phyloP scores from a whole-genome alignment of 2,329 filamentous ascomycete species.

The Fusarium fujikuroi region DNA sequence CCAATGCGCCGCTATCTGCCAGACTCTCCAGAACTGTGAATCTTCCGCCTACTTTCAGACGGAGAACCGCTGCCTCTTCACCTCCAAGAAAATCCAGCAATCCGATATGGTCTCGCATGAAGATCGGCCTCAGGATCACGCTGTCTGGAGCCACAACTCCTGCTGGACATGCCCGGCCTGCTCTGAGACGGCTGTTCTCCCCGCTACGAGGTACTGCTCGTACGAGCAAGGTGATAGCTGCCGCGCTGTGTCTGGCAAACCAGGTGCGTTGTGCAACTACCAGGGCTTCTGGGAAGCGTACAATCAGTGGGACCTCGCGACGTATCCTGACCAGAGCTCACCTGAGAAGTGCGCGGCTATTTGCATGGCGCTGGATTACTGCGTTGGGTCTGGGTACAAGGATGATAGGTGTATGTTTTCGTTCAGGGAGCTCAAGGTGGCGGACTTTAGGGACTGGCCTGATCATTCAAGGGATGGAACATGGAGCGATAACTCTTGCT shows the following conservation, averaged over 20 bases:
- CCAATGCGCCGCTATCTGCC: constrained; percentile 19
- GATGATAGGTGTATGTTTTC: constrained; percentile 10
- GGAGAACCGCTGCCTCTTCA: constrained; percentile 21
- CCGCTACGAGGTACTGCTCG: neutral
- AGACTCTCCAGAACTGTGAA: neutral
- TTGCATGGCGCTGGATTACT: neutral
- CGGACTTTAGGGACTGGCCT: neutral
- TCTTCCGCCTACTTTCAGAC: constrained; percentile 3
- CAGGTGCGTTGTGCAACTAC: neutral
- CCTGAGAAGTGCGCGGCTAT: constrained; percentile 6
- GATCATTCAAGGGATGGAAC: constrained; percentile 2
- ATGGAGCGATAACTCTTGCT: constrained; percentile 7
- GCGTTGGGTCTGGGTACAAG: constrained; percentile 7
- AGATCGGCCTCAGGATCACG: neutral
- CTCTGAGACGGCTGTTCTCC: neutral
- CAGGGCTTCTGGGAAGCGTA: constrained; percentile 10
- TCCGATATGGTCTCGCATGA: neutral
- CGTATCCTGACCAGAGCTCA: constrained; percentile 5
- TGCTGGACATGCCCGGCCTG: neutral
- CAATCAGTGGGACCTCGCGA: neutral
- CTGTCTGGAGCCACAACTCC: neutral
- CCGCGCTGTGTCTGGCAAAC: neutral
- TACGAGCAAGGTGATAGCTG: neutral
- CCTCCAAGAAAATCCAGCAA: neutral
- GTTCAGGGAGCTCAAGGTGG: neutral